Base-by-base conservation (phyloP, 306 rosid genomes). In the Fragaria iinumae region DNA sequence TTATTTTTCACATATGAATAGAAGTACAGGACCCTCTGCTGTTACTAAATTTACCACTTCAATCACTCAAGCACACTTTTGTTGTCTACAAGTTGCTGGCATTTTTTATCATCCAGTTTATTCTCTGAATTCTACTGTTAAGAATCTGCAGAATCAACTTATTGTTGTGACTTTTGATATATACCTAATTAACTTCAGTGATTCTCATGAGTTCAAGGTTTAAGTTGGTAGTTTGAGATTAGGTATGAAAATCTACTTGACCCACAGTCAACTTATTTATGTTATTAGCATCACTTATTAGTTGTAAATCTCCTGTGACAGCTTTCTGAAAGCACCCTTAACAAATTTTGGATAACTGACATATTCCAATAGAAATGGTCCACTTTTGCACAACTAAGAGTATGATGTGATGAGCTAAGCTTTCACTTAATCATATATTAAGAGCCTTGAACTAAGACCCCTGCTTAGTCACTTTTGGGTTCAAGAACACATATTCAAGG, bases 251-350 rank as follows among this genome's bases (percentile, higher is more conserved):
- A 50, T 20, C 29, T 71, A 52, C 32, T 71, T 32, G 45, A 71
- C 20, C 75, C 17, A 50, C 48, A 71, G 47, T 17, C 44, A 70
- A 70, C 25, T 6, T 25, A n/a, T 50, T 70, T 29, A 32, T 48
- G 39, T 4, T 39, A 67, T 67, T 67, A 38, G 32, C 38, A 39
- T 41, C 29, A 39, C 11, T 2, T 2, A 38, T 41, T 67, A 67
- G 69, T 64, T 36, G 69, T 65, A 65, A 65, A 65, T 65, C 45
- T 65, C 45, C 25, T 17, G 0, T 62, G 67, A 65, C 45, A 65
- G 69, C 69, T 65, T 65, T 65, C 14, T 36, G 69, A 65, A 66
- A 66, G 48, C 69, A 65, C 47, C 70, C 70, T 18, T 38, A 38
- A 67, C 20, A 41, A 43, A 41, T 43, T 67, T 67, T 21, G 12